Percentiles rank a stretch among this genome's conserved stretches.
phyloP scores from a whole-genome alignment of 1,284 basidiomycete species.

The Grifola frondosa region DNA sequence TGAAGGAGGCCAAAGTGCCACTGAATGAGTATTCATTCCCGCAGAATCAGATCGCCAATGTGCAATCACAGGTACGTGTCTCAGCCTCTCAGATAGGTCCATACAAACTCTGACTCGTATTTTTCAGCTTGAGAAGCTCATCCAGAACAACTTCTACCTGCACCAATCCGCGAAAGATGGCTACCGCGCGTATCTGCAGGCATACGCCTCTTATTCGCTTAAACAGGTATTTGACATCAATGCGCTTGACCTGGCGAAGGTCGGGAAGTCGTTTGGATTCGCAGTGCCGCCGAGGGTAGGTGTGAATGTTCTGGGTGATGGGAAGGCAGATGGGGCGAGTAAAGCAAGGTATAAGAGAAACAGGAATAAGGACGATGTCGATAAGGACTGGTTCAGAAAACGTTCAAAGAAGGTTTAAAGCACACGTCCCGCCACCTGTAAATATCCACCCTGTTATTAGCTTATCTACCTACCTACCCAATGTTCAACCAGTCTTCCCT shows the following conservation, averaged over 20 bases:
- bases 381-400: no score
- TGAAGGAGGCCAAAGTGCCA: constrained; percentile 98
- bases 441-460: no score
- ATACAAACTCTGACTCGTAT: no score
- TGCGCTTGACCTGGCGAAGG: constrained; percentile 83
- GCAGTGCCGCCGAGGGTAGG: constrained; percentile 85
- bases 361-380: no score
- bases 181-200: constrained; percentile 90
- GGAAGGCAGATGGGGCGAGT: no score
- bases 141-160: constrained; percentile 91
- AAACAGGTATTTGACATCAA: constrained; percentile 96
- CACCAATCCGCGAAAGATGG: constrained; percentile 88
- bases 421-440: no score
- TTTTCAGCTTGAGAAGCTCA: constrained; percentile 86
- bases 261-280: constrained; percentile 92
- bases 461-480: no score
- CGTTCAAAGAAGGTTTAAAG: no score
- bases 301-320: no score
- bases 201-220: constrained; percentile 90
- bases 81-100: no score
- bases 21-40: constrained; percentile 98
- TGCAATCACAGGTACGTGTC: constrained; percentile 84
- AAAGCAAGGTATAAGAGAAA: no score
- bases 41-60: constrained; percentile 89
- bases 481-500: no score